Evolutionary conservation across 768 basidiomycete species (phyloP).

Genomic region (Boletus speciosus): DNA sequence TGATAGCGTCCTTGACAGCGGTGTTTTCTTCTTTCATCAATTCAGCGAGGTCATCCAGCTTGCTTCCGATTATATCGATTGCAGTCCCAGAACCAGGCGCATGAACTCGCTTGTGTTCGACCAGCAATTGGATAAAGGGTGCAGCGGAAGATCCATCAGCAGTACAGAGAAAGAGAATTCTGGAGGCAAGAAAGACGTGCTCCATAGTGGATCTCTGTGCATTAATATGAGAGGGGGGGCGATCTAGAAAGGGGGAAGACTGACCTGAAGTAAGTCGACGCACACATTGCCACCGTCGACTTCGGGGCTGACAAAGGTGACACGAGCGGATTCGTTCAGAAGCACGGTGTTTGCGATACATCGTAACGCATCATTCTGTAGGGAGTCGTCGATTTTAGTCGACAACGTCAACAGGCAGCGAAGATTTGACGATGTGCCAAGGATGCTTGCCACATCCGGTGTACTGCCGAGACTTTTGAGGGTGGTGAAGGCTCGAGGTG

Average conservation of each 20-base stretch:
- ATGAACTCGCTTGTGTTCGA: constrained; percentile 60
- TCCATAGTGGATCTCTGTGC: constrained; percentile 61
- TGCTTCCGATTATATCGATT: constrained; percentile 56
- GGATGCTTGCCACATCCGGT: constrained; percentile 60
- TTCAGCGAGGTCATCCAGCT: constrained; percentile 55
- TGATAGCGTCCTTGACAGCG: constrained; percentile 61
- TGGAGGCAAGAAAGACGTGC: constrained; percentile 68
- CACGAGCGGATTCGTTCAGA: constrained; percentile 59
- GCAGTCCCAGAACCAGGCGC: constrained; percentile 40
- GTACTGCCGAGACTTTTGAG: constrained; percentile 75
- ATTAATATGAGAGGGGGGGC: constrained; percentile 3
- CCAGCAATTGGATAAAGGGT: constrained; percentile 49
- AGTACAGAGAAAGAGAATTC: constrained; percentile 74
- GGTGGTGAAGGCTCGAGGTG: constrained; percentile 60
- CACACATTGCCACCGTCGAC: constrained; percentile 63
- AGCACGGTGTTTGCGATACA: constrained; percentile 79
- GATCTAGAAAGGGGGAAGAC: constrained; percentile 11
- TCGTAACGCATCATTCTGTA: constrained; percentile 65
- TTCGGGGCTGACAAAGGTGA: constrained; percentile 50
- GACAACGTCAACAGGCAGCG: constrained; percentile 52
- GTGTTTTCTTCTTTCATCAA: constrained; percentile 45
- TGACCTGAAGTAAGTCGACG: constrained; percentile 57
- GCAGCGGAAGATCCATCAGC: constrained; percentile 47
- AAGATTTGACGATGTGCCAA: constrained; percentile 55
- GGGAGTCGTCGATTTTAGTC: constrained; percentile 50